Conservation (phyloP, 2,329 filamentous ascomycete species). For the Aspergillus brasiliensis region DNA sequence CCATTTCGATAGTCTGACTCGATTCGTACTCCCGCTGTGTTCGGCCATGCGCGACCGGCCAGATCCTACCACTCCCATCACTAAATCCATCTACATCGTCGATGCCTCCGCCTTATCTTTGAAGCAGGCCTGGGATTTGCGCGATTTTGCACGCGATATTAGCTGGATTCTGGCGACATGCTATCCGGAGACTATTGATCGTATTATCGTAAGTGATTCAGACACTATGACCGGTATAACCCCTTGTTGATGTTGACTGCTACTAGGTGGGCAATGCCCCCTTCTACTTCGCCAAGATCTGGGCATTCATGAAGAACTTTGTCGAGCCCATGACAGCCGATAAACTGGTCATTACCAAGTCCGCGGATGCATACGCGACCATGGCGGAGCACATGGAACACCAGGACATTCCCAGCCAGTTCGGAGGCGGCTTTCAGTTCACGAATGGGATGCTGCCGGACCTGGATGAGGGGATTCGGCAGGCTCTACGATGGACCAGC, state of each 20-base stretch:
- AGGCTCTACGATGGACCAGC: slow-evolving; percentile 7
- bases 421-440: slow-evolving; percentile 24
- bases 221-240: not conserved
- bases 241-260: not conserved
- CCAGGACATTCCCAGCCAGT: slow-evolving; percentile 22
- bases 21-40: slow-evolving; percentile 28
- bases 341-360: slow-evolving; percentile 25
- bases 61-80: slow-evolving; percentile 8
- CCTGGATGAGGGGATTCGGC: slow-evolving; percentile 16
- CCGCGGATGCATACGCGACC: slow-evolving; percentile 15
- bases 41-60: slow-evolving; percentile 20
- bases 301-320: slow-evolving; percentile 27
- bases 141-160: slow-evolving; percentile 23
- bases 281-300: slow-evolving; percentile 25
- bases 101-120: slow-evolving; percentile 22
- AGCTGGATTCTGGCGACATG: slow-evolving; percentile 30
- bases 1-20: slow-evolving; percentile 21
- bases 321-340: slow-evolving; percentile 29
- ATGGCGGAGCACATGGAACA: slow-evolving; percentile 21
- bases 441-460: slow-evolving; percentile 23
- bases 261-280: slow-evolving; percentile 28
- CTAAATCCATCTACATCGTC: slow-evolving; percentile 23
- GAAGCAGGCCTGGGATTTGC: slow-evolving; percentile 27
- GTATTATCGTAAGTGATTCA: slow-evolving; percentile 19
- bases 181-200: slow-evolving; percentile 30